Percentiles rank a stretch among this genome's conserved stretches.
Conservation (phyloP, 1,284 basidiomycete species). For the Gomphus bonarii region DNA sequence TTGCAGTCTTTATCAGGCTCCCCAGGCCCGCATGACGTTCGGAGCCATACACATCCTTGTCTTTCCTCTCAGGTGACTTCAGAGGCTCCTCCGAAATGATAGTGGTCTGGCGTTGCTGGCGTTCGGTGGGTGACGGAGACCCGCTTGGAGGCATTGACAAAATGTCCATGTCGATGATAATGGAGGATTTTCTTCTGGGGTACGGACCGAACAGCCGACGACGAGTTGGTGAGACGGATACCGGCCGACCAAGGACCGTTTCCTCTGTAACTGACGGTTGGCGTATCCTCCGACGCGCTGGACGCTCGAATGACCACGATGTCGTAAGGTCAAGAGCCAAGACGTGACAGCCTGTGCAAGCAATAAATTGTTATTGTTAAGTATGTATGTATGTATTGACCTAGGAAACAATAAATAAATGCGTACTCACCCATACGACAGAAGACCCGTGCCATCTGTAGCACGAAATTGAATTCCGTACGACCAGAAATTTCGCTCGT, state of each 20-base stretch:
- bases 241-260: slow-evolving; percentile 19
- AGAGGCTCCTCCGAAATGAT: slow-evolving; percentile 2
- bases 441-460: slow-evolving; percentile 87
- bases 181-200: slow-evolving; percentile 53
- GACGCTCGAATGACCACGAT: slow-evolving; percentile 85
- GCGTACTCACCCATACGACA: slow-evolving; percentile 73
- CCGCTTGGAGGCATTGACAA: slow-evolving; percentile 51
- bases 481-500: slow-evolving; percentile 81
- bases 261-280: slow-evolving; percentile 14
- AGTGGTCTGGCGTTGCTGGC: slow-evolving; percentile 3
- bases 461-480: slow-evolving; percentile 87
- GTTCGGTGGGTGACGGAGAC: slow-evolving; percentile 32
- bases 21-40: slow-evolving; percentile 69
- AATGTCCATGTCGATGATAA: slow-evolving; percentile 84
- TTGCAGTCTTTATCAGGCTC: slow-evolving; percentile 79
- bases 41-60: slow-evolving; percentile 4
- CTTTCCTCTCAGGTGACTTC: not conserved
- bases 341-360: slow-evolving; percentile 72
- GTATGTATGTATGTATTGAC: not conserved
- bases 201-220: slow-evolving; percentile 34
- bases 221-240: slow-evolving; percentile 32
- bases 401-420: not conserved
- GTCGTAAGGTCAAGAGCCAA: slow-evolving; percentile 79
- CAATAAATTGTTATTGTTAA: too few species aligned
- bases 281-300: slow-evolving; percentile 30